Conservation (phyloP, 2,329 filamentous ascomycete species). For the Tolypocladium amazonense region DNA sequence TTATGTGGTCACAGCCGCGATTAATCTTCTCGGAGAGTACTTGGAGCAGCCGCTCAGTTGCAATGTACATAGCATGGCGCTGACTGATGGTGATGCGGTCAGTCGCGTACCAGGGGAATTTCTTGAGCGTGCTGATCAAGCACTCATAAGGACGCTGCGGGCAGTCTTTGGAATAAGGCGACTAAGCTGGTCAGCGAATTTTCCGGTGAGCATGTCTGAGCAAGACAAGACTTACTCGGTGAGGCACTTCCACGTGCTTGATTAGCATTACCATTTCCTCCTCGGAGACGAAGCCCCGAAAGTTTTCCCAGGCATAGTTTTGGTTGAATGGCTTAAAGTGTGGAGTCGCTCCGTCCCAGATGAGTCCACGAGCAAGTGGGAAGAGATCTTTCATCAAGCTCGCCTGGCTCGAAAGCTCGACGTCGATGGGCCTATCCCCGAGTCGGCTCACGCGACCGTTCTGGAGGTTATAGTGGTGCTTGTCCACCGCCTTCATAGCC, state of each 20-base stretch:
- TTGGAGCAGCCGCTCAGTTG: constrained; percentile 36
- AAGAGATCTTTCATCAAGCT: constrained; percentile 53
- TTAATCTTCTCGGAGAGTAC: constrained; percentile 33
- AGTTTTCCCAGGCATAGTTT: constrained; percentile 37
- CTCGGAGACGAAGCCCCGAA: constrained; percentile 48
- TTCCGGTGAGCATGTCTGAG: not conserved
- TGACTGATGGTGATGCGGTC: constrained; percentile 46
- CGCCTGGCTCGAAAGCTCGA: constrained; percentile 45
- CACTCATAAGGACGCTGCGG: constrained; percentile 56
- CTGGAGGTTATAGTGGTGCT: constrained; percentile 27
- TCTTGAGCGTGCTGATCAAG: constrained; percentile 51
- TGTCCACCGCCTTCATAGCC: constrained; percentile 41
- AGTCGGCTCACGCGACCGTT: constrained; percentile 36
- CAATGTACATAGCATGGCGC: constrained; percentile 40
- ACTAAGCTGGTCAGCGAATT: constrained; percentile 25
- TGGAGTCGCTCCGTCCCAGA: constrained; percentile 41
- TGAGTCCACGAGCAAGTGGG: constrained; percentile 43
- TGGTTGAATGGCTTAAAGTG: constrained; percentile 21
- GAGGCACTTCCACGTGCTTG: constrained; percentile 51
- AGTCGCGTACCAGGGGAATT: constrained; percentile 53
- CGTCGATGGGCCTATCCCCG: constrained; percentile 45
- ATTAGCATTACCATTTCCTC: constrained; percentile 55
- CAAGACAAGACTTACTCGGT: constrained; percentile 38
- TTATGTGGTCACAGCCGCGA: constrained; percentile 25
- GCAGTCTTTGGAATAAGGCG: constrained; percentile 48